These are phyloP conservation scores for Moelleriella libera DNA, from an alignment of 2,329 filamentous ascomycete genomes.

Conservation along the genomic window DNA sequence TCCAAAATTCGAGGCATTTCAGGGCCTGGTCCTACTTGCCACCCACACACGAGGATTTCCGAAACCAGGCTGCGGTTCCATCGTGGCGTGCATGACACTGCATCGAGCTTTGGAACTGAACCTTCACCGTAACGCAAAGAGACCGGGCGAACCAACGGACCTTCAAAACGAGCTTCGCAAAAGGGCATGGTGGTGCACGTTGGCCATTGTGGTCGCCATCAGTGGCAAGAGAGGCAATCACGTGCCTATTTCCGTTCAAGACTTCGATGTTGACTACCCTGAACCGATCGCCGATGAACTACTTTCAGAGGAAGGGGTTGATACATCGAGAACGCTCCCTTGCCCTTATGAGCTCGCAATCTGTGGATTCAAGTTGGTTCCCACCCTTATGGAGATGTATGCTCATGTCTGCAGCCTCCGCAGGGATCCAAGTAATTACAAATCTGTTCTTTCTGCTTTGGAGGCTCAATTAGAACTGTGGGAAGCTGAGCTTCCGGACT, in stretches of 20 bases:
- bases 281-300: constrained; percentile 57
- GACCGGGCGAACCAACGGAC: constrained; percentile 28
- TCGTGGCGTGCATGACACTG: constrained; percentile 51
- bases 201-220: constrained; percentile 52
- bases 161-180: constrained; percentile 65
- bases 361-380: constrained; percentile 48
- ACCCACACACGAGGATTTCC: constrained; percentile 63
- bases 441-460: constrained; percentile 46
- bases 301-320: constrained; percentile 49
- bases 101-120: constrained; percentile 60
- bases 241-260: constrained; percentile 58
- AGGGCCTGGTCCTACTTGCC: constrained; percentile 60
- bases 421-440: constrained; percentile 48
- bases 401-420: constrained; percentile 61
- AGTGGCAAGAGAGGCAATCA: constrained; percentile 65
- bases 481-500: constrained; percentile 47
- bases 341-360: constrained; percentile 57
- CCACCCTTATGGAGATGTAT: constrained; percentile 60
- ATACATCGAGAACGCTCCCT: constrained; percentile 35
- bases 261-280: constrained; percentile 69
- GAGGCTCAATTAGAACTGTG: constrained; percentile 51
- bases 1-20: constrained; percentile 51
- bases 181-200: constrained; percentile 61
- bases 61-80: constrained; percentile 62
- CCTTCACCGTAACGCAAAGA: constrained; percentile 55